Percentiles rank a stretch among this genome's conserved stretches.
Conservation (phyloP, 768 basidiomycete genomes). For the Sutorius australiensis region DNA sequence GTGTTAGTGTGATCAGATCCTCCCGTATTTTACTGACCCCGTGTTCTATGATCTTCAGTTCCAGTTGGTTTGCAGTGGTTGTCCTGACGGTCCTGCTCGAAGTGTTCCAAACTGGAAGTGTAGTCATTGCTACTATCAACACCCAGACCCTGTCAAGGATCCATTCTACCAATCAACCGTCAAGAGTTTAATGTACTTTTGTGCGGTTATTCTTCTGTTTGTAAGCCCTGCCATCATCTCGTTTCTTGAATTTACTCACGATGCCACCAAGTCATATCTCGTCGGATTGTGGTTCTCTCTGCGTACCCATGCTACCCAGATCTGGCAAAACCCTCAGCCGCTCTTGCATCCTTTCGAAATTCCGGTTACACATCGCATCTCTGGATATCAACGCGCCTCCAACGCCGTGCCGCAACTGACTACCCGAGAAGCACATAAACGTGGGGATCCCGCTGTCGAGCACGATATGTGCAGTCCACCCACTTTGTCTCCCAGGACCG, state of each 20-base stretch:
- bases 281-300: conserved; percentile 98
- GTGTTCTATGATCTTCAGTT: conserved; percentile 51
- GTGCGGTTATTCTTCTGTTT: conserved; percentile 83
- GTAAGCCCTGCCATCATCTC: conserved; percentile 46
- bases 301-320: conserved; percentile 94
- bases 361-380: conserved; percentile 49
- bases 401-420: conserved; percentile 8
- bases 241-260: conserved; percentile 5
- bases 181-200: conserved; percentile 93
- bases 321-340: conserved; percentile 97
- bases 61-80: conserved; percentile 80
- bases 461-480: conserved; percentile 36
- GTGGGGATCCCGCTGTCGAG: conserved; percentile 38
- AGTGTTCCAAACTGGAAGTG: conserved; percentile 65
- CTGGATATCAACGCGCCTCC: conserved; percentile 57
- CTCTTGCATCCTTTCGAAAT: conserved; percentile 67
- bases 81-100: conserved; percentile 43
- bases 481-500: conserved; percentile 33
- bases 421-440: conserved; percentile 36
- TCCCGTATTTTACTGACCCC: conserved; percentile 2
- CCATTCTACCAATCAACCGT: conserved; percentile 97
- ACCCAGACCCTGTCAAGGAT: conserved; percentile 88
- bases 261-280: conserved; percentile 73
- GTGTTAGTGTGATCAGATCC: conserved; percentile 43
- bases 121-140: conserved; percentile 90